These are phyloP conservation scores for Pichia sp. DNA, from an alignment of 1,139 yeast species.

Conservation along the genomic window DNA sequence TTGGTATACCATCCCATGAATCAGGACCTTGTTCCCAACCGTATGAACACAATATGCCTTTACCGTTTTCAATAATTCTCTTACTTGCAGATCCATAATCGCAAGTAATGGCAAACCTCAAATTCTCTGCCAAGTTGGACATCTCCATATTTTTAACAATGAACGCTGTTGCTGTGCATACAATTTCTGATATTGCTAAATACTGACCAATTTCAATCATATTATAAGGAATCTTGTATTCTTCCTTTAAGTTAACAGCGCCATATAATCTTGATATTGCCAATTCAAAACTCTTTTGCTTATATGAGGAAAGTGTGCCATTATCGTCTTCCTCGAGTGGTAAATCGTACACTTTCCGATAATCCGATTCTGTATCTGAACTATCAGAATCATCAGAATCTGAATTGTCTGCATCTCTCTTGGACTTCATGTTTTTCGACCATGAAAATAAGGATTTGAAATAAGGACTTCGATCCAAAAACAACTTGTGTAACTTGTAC, in stretches of 20 bases:
- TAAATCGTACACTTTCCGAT: slow-evolving; percentile 28
- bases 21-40: slow-evolving; percentile 45
- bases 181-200: slow-evolving; percentile 43
- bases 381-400: slow-evolving; percentile 9
- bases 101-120: slow-evolving; percentile 41
- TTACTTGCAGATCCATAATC: slow-evolving; percentile 46
- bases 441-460: slow-evolving; percentile 47
- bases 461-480: slow-evolving; percentile 46
- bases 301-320: slow-evolving; percentile 11
- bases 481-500: slow-evolving; percentile 43
- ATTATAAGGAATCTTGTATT: slow-evolving; percentile 33
- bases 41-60: slow-evolving; percentile 43
- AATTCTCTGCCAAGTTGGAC: slow-evolving; percentile 36
- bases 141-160: slow-evolving; percentile 37
- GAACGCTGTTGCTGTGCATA: slow-evolving; percentile 41
- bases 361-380: slow-evolving; percentile 7
- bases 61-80: slow-evolving; percentile 43
- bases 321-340: slow-evolving; percentile 37
- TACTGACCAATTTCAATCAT: slow-evolving; percentile 48
- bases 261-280: slow-evolving; percentile 47
- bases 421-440: slow-evolving; percentile 25
- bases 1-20: slow-evolving; percentile 48
- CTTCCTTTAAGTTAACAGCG: slow-evolving; percentile 34
- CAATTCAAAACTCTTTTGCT: slow-evolving; percentile 44
- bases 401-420: slow-evolving; percentile 1